Percentiles rank a stretch among this genome's conserved stretches.
Evolutionary conservation across 305 asterid species (phyloP).

Genomic region (Stenogyne calaminthoides): DNA sequence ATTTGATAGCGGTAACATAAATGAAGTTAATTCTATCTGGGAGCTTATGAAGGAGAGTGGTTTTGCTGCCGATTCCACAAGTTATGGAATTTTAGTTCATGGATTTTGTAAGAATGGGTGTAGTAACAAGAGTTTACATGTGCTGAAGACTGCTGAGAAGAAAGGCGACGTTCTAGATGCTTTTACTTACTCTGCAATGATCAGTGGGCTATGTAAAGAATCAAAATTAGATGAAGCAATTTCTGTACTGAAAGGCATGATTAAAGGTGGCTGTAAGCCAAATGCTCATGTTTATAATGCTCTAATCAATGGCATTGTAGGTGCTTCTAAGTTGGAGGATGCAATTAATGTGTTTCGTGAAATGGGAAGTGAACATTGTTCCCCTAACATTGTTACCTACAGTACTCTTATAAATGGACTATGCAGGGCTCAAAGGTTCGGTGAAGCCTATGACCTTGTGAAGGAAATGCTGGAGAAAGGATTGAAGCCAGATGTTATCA

Average conservation of each 20-base stretch:
- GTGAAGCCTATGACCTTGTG: conserved; percentile 66
- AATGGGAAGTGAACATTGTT: conserved; percentile 53
- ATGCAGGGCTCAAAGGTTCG: conserved; percentile 66
- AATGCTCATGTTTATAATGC: conserved; percentile 72
- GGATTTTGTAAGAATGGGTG: conserved; percentile 80
- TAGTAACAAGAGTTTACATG: conserved; percentile 52
- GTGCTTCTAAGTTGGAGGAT: conserved; percentile 62
- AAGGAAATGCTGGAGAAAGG: conserved; percentile 78
- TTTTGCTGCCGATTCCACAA: conserved; percentile 57
- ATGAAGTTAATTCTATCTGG: conserved; percentile 57
- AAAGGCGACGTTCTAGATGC: conserved; percentile 49
- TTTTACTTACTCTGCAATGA: conserved; percentile 72
- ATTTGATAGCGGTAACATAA: conserved; percentile 56
- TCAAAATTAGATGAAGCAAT: conserved; percentile 71
- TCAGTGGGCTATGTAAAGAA: conserved; percentile 66
- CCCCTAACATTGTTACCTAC: conserved; percentile 69
- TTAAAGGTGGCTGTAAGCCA: conserved; percentile 55
- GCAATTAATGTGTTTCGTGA: conserved; percentile 56
- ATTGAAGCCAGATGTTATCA: conserved; percentile 63
- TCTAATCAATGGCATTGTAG: conserved; percentile 64
- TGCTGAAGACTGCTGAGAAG: conserved; percentile 57
- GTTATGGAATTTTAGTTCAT: conserved; percentile 64
- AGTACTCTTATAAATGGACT: conserved; percentile 76
- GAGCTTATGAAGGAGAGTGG: conserved; percentile 61
- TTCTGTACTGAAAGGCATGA: conserved; percentile 54